Evolutionary conservation across 2,329 filamentous ascomycete species (phyloP).

Genomic region (Purpureocillium lavendulum): DNA sequence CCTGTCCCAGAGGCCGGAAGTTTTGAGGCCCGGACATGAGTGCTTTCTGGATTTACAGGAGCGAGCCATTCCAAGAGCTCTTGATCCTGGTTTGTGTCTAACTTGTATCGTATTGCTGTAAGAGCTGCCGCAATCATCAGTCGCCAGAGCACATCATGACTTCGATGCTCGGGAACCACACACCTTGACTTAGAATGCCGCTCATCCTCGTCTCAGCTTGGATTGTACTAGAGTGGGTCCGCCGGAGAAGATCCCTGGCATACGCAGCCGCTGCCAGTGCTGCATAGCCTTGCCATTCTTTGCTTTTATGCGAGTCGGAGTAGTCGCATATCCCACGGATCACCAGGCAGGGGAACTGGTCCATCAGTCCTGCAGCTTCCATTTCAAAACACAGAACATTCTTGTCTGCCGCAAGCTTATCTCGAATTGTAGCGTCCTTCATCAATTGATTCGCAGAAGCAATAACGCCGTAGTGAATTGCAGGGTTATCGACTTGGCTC

Average conservation of each 20-base stretch:
- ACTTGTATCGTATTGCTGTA: no score
- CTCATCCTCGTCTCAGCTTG: no score
- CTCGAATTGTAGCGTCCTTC: neutral
- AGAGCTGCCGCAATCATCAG: no score
- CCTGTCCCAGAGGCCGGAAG: no score
- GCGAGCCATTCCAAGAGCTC: no score
- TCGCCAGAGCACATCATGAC: no score
- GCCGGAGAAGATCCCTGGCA: constrained; percentile 11
- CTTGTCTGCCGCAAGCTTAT: neutral
- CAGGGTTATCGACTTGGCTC: neutral
- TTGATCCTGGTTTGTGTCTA: no score
- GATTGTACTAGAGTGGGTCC: constrained; percentile 6
- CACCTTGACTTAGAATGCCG: no score
- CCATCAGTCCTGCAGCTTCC: constrained; percentile 19
- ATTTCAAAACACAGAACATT: constrained; percentile 13
- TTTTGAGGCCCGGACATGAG: no score
- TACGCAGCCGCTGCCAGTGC: constrained; percentile 18
- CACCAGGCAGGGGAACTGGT: constrained; percentile 18
- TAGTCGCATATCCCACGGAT: constrained; percentile 26
- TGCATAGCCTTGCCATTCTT: constrained; percentile 10
- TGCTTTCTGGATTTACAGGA: no score
- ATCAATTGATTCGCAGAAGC: neutral
- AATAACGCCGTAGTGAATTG: neutral
- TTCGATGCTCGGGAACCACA: no score
- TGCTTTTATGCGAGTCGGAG: constrained; percentile 20